These are phyloP conservation scores for Pythium periplocum DNA, from an alignment of 352 stramenopile species.

Conservation along the genomic window DNA sequence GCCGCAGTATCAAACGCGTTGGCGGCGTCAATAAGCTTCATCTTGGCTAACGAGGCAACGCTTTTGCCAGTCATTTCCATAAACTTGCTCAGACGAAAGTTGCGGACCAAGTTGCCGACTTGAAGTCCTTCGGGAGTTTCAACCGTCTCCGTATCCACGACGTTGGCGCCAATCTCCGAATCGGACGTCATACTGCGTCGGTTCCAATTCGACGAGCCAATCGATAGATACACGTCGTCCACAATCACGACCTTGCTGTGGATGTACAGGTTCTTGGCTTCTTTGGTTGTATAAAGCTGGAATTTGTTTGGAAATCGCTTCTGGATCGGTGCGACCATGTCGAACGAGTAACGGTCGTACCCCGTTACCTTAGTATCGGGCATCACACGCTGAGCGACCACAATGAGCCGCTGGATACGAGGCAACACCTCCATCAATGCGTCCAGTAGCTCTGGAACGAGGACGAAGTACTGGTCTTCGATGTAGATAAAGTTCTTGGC, in stretches of 20 bases:
- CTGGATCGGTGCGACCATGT: conserved; percentile 8
- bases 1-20: conserved; percentile 2
- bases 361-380: conserved; percentile 14
- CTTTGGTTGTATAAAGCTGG: conserved; percentile 15
- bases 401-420: conserved; percentile 34
- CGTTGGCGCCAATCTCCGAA: conserved; percentile 14
- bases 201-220: conserved; percentile 32
- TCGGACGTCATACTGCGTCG: conserved; percentile 33
- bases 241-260: conserved; percentile 18
- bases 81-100: too few relatives aligned
- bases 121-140: too few relatives aligned
- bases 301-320: conserved; percentile 17
- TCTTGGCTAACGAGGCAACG: too few relatives aligned
- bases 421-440: conserved; percentile 44
- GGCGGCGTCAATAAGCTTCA: too few relatives aligned
- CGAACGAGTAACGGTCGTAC: conserved; percentile 33
- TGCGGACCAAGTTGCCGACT: too few relatives aligned
- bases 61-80: too few relatives aligned
- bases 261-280: conserved; percentile 13
- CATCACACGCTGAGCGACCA: conserved; percentile 30
- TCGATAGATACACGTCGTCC: conserved; percentile 2
- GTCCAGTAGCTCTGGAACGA: conserved; percentile 33
- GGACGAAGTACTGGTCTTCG: conserved; percentile 54
- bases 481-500: conserved; percentile 67
- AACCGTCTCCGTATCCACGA: too few relatives aligned